phyloP scores from a whole-genome alignment of 495 filamentous ascomycete genomes.

The Aspergillus wentii region DNA sequence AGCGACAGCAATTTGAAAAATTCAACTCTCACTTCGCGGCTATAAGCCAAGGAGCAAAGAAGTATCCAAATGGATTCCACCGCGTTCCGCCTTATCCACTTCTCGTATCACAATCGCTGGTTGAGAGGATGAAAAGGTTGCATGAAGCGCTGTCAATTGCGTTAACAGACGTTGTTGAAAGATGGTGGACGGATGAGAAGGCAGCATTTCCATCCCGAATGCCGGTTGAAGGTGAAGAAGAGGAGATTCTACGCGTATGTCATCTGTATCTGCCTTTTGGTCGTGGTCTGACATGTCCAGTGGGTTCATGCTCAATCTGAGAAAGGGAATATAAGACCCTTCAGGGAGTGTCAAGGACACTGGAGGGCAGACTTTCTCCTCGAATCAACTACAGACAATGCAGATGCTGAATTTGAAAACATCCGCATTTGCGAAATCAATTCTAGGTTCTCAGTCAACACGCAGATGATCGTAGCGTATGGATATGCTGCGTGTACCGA shows the following conservation, averaged over 20 bases:
- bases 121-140: no score
- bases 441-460: background rate
- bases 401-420: background rate
- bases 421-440: constrained; percentile 3
- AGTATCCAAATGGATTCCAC: no score
- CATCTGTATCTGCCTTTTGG: background rate
- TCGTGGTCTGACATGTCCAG: background rate
- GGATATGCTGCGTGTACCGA: no score
- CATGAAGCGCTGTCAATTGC: constrained; percentile 2
- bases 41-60: no score
- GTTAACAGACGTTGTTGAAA: constrained; percentile 7
- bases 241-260: background rate
- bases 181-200: constrained; percentile 2
- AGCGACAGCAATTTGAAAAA: no score
- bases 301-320: background rate
- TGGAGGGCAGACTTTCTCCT: background rate
- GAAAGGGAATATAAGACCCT: background rate
- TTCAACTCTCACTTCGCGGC: no score
- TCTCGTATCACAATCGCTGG: no score
- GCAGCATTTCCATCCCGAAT: constrained; percentile 3
- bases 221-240: constrained; percentile 1
- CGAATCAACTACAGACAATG: no score
- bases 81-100: no score
- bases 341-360: background rate
- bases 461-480: no score